Evolutionary conservation across 1,139 yeast species (phyloP), one percentile per base, ranked within the genome.

Genomic region (Blastobotrys indianensis): DNA sequence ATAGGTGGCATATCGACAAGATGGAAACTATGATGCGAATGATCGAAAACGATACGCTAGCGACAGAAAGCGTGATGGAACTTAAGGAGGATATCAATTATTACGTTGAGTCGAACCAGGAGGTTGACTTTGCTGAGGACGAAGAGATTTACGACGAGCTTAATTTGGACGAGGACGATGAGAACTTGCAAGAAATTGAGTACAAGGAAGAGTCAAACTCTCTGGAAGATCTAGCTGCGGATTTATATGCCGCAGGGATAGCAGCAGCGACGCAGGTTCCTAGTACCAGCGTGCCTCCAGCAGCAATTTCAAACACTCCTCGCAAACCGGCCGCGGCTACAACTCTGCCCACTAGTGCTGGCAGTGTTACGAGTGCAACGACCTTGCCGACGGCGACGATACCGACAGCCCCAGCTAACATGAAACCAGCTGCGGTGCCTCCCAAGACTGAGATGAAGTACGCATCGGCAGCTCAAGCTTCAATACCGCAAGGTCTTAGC

Each of bases 121-220:
- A 88, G 48, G 95, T 82, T n/a, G 96, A 90, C 59, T 94, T 88
- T 64, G 85, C 92, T 20, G 97, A 92, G 61, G 95, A 92, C 64
- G 97, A 92, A 58, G 92, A 88, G 32, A 80, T 92, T 53, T 92
- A 92, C 63, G 97, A 92, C 56, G 88, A 81, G 49, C 75, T 92
- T 54, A 92, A 85, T 45, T 75, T 87, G 44, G 87, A 79, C 47
- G 87, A 82, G 39, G 79, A 77, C 36, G 84, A 78, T 41, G 80
- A 76, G 45, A 72, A 71, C 6, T 71, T 69, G 34, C 37, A 32
- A 13, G 81, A 79, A 23, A 76, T 73, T 44, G 67, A 69, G 37
- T 72, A 72, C 4, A 50, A 59, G 31, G 67, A 60, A 41, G 68
- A 61, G 49, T 65, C 61, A 25, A 60, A 55, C 32, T 60, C 68